Base-by-base conservation (phyloP, 2,329 filamentous ascomycete genomes). In the Chrysoporthe deuterocubensis region DNA sequence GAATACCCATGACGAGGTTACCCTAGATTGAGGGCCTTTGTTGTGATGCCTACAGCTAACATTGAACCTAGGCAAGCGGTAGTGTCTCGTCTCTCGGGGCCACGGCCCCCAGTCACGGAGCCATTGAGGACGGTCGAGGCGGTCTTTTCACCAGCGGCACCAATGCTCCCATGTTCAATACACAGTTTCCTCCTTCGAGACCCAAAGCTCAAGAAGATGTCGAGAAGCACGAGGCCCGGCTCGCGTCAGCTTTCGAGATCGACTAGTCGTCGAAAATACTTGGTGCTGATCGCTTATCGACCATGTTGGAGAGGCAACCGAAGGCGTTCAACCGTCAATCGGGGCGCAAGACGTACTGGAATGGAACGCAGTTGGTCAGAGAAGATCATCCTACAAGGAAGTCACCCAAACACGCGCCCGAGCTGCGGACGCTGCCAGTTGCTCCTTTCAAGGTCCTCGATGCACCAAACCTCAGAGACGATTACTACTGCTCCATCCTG, bases 401-500 rank as follows among this genome's bases (percentile, higher is more conserved):
- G 62, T 66, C 50, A 65, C 72, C 62, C 14, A 69, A 46, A 67
- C 72, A 34, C n/a, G 32, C 58, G 11, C 46, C 71, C 46, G 73
- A 78, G 65, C 73, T 74, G 67, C 81, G 84, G 65, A 78, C 82
- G 46, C 82, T 96, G 54, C 91, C 93, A 48, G 84, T 85, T 8
- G 86, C 91, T 21, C 92, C 94, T 5, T 96, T 96, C 81, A 92
- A 92, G 89, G 92, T 97, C 7, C 84, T 99, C 5, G 93, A 97
- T 79, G 95, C 95, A 9, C 94, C 94, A 2, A 88, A 89, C 63
- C 83, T 98, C n/a, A 89, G 93, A 67, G 94, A 98, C 74, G 95
- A 99, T 78, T 99, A 94, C 77, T 99, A 99, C 77, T 97, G 94
- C 79, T 96, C 94, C 0, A 85, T 94, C 2, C 84, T 99, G 65